These are phyloP conservation scores for Aphanoascus verrucosus DNA, from an alignment of 2,329 filamentous ascomycete genomes.

Conservation along the genomic window DNA sequence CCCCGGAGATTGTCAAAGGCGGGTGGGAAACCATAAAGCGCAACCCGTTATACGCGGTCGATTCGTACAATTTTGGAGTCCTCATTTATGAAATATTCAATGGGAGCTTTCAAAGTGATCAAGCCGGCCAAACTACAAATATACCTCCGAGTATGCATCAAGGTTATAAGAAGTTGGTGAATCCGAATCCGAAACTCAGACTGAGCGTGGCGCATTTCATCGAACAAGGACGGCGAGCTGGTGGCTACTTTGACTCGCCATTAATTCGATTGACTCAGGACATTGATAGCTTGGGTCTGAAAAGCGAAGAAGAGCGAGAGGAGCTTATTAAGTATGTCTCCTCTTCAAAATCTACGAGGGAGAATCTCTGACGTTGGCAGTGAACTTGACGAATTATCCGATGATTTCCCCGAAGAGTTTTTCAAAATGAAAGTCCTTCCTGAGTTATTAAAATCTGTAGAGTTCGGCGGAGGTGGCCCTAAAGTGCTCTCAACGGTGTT, in stretches of 20 bases:
- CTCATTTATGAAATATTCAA: slow-evolving; percentile 89
- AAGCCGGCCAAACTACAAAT: slow-evolving; percentile 73
- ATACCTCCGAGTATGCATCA: slow-evolving; percentile 82
- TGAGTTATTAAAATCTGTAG: slow-evolving; percentile 94
- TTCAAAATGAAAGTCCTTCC: slow-evolving; percentile 96
- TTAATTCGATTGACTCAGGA: slow-evolving; percentile 87
- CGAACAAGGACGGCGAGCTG: slow-evolving; percentile 71
- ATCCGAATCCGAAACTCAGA: slow-evolving; percentile 78
- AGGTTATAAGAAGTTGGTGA: slow-evolving; percentile 80
- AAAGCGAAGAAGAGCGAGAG: slow-evolving; percentile 72
- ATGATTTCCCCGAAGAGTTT: slow-evolving; percentile 95
- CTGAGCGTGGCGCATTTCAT: slow-evolving; percentile 76
- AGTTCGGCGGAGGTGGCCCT: slow-evolving; percentile 89
- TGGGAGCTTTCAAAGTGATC: slow-evolving; percentile 64
- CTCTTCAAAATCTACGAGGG: slow-evolving; percentile 13
- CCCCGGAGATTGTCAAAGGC: slow-evolving; percentile 71
- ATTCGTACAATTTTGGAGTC: slow-evolving; percentile 76
- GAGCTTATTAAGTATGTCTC: slow-evolving; percentile 60
- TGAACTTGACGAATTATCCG: slow-evolving; percentile 73
- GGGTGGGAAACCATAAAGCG: slow-evolving; percentile 91
- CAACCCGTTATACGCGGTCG: slow-evolving; percentile 67
- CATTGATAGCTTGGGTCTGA: slow-evolving; percentile 84
- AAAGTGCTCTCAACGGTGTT: slow-evolving; percentile 81
- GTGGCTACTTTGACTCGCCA: slow-evolving; percentile 85
- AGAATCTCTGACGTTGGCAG: slow-evolving; percentile 24